phyloP scores from a whole-genome alignment of 106 monocot species.

The Dactylorhiza incarnata region DNA sequence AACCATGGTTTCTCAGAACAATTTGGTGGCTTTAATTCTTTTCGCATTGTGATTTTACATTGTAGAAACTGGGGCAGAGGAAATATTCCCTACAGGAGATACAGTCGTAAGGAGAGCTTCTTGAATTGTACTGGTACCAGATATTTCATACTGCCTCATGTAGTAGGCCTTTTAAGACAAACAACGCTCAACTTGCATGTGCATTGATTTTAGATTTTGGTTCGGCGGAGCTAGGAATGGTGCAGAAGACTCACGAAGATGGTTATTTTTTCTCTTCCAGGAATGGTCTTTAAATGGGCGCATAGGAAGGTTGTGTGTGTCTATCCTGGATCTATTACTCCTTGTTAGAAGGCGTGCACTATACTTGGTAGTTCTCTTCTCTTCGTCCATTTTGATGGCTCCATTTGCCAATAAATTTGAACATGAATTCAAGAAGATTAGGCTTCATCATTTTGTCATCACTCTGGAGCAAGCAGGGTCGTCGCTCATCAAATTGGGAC shows the following conservation, averaged over 20 bases:
- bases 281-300: conserved; percentile 20
- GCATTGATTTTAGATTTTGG: conserved; percentile 31
- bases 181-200: conserved; percentile 23
- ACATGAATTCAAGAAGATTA: conserved; percentile 30
- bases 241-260: conserved; percentile 31
- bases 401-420: conserved; percentile 41
- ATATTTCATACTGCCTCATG: conserved; percentile 12
- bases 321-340: conserved; percentile 22
- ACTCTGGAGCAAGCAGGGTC: conserved; percentile 60
- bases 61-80: conserved; percentile 12
- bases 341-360: conserved; percentile 26
- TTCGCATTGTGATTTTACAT: no score
- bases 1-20: no score
- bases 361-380: conserved; percentile 44
- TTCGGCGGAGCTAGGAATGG: conserved; percentile 25
- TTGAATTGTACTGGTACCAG: conserved; percentile 4
- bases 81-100: not conserved
- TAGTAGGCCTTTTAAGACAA: not conserved
- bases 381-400: conserved; percentile 35
- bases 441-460: conserved; percentile 38
- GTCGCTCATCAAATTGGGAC: conserved; percentile 71
- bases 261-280: conserved; percentile 16
- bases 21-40: no score
- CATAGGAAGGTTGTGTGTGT: conserved; percentile 22
- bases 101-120: not conserved